Base-by-base conservation (phyloP, 495 filamentous ascomycete species). In the Aspergillus wentii region DNA sequence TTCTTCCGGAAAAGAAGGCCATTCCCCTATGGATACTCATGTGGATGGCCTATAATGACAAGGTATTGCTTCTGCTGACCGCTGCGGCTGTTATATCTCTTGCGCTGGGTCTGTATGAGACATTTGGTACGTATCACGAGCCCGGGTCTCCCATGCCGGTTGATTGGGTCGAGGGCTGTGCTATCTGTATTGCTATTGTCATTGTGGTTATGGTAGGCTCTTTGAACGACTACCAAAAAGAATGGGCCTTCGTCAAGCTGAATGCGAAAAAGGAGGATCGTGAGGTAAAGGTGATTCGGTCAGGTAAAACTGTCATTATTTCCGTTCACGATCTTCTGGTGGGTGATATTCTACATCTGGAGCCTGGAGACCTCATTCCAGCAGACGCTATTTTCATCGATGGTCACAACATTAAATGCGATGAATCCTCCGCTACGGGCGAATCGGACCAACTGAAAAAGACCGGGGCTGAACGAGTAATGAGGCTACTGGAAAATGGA, bases 341-440 rank as follows among this genome's bases (percentile, higher is more conserved):
- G 14, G 86, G 86, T 13, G 86, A 91, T 56, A 69, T 94, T 13
- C 61, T 89, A 10, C 74, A 82, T 41, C 57, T 91, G 14, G 82
- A 86, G 44, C 82, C 84, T 16, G 86, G 86, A 30, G 84, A 94
- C 54, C 71, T 88, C 40, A 73, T 90, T 13, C 82, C 82, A 3
- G 81, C 79, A 3, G 82, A 86, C 47, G 82, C 80, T n/a, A 62
- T 86, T 8, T 75, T 81, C 33, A 80, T 85, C 25, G 62, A 76
- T 15, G 79, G 80, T 4, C 76, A 78, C 43, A 72, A 79, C 30
- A 54, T 86, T 25, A 83, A 79, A 44, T 84, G 79, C 33, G 82
- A 86, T 49, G 82, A 85, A 59, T 81, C 77, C 8, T 76, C 79
- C 33, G 78, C 83, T 6, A 88, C 84, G 5, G 84, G 84, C 25